These are phyloP conservation scores for Boletus eberwhitei DNA, from an alignment of 768 basidiomycete species.

Conservation along the genomic window DNA sequence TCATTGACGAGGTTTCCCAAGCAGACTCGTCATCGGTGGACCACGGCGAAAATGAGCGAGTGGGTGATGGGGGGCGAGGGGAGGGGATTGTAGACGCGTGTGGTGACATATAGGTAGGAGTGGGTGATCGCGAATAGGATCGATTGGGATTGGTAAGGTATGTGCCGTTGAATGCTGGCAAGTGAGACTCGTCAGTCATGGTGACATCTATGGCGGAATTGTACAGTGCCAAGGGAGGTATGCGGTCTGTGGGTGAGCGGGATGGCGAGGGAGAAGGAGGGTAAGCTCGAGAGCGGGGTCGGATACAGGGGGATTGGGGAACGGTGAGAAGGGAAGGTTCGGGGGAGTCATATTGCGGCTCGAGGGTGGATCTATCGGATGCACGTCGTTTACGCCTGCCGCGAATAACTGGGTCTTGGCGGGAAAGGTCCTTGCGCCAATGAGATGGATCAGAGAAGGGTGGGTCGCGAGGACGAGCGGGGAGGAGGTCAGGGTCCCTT, in stretches of 20 bases:
- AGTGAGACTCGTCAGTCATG: neutral
- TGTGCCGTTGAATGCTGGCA: neutral
- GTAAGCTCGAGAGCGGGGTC: conserved; percentile 44
- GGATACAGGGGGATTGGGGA: conserved; percentile 40
- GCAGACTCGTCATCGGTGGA: conserved; percentile 75
- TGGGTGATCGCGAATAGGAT: conserved; percentile 36
- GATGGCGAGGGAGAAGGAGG: conserved; percentile 54
- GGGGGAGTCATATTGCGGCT: conserved; percentile 31
- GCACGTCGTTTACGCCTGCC: conserved; percentile 62
- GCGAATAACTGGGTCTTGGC: conserved; percentile 43
- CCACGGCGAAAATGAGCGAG: conserved; percentile 52
- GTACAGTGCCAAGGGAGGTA: conserved; percentile 31
- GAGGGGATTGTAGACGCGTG: conserved; percentile 20
- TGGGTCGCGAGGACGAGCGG: conserved; percentile 40
- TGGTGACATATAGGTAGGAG: conserved; percentile 35
- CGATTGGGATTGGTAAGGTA: conserved; percentile 7
- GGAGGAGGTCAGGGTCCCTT: conserved; percentile 23
- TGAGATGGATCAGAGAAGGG: conserved; percentile 46
- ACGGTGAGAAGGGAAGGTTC: conserved; percentile 19
- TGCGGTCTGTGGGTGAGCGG: conserved; percentile 38
- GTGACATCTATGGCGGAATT: conserved; percentile 6
- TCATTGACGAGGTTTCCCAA: conserved; percentile 69
- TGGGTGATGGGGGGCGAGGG: conserved; percentile 13
- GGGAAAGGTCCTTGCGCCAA: conserved; percentile 54
- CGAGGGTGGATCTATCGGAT: conserved; percentile 37